These are phyloP conservation scores for Apophysomyces trapeziformis DNA, from an alignment of 371 early-diverging fungal genomes.

Conservation along the genomic window DNA sequence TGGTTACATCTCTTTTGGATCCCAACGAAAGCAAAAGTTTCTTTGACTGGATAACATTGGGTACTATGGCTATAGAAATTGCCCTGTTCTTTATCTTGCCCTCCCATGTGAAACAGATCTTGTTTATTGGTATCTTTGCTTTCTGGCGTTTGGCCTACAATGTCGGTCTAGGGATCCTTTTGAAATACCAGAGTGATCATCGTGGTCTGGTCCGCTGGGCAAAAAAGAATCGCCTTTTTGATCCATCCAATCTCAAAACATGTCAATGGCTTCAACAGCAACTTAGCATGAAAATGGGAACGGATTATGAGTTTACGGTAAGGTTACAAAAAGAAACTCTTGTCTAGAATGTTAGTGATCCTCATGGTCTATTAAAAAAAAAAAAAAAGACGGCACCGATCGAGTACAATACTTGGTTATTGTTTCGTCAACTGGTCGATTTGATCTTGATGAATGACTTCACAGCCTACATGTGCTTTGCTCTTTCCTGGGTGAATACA, in stretches of 20 bases:
- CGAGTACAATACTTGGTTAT: constrained; percentile 91
- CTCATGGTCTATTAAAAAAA: no score
- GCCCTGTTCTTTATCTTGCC: constrained; percentile 60
- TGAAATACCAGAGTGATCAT: constrained; percentile 75
- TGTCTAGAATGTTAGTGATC: neutral
- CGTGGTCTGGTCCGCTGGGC: constrained; percentile 65
- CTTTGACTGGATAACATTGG: constrained; percentile 72
- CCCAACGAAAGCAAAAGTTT: constrained; percentile 63
- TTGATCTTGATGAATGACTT: constrained; percentile 88
- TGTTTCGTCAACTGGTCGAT: constrained; percentile 88
- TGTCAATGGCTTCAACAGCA: constrained; percentile 63
- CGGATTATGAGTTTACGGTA: constrained; percentile 69
- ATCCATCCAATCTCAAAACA: constrained; percentile 41
- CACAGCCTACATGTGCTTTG: constrained; percentile 77
- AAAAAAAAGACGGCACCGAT: constrained; percentile 70
- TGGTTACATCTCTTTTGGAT: constrained; percentile 66
- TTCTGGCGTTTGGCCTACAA: constrained; percentile 86
- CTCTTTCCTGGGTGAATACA: constrained; percentile 63
- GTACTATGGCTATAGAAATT: constrained; percentile 59
- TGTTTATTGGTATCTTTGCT: constrained; percentile 55
- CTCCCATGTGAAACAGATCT: constrained; percentile 35
- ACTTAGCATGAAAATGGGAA: constrained; percentile 77
- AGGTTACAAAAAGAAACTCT: neutral
- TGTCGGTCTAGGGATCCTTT: constrained; percentile 75
- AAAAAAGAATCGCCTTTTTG: constrained; percentile 54